Base-by-base conservation (phyloP, 495 filamentous ascomycete species). In the Copromyces sp. region DNA sequence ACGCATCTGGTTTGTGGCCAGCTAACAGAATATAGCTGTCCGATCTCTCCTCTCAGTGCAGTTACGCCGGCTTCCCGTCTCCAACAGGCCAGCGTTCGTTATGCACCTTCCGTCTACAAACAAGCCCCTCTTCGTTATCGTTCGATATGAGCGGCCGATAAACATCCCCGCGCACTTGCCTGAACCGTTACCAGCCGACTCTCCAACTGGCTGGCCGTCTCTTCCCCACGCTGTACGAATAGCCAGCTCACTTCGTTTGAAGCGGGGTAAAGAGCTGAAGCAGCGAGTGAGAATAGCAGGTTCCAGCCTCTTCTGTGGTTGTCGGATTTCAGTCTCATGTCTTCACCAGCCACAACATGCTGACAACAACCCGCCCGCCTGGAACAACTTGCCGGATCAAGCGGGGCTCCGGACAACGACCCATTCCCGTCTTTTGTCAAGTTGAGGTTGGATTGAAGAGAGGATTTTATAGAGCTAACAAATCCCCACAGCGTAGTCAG, bases 1-100 rank as follows among this genome's bases (percentile, higher is more conserved):
- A 71, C 72, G 76, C 77, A 79, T 79, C 45, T 73, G 53, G 35
- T 35, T 65, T 35, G 14, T 32, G 53, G 53, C 24, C 53, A 61
- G 12, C 65, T 39, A 61, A 53, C 41, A 76, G 74, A 44, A 69
- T 35, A 17, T 37, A 5, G 5, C 35, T 37, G 14, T 8, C 53
- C 53, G 24, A 61, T 61, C 53, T 61, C 53, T 61, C 53, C 24
- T 24, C 24, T 24, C 29, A 61, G 29, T 61, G 53, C 53, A 61
- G 53, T 61, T 8, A 35, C 53, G 35, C 35, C 35, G 53, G 24
- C 53, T 61, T 61, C 24, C 24, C 24, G 24, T 24, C 53, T 61
- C 53, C 53, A 65, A 37, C 53, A 65, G 11, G 9, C 39, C 39
- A 40, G 53, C 29, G 14, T 65, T 65, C 29, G 14, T 65, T 65